Evolutionary conservation across 2,329 filamentous ascomycete species (phyloP).

Genomic region (Fusarium sp.): DNA sequence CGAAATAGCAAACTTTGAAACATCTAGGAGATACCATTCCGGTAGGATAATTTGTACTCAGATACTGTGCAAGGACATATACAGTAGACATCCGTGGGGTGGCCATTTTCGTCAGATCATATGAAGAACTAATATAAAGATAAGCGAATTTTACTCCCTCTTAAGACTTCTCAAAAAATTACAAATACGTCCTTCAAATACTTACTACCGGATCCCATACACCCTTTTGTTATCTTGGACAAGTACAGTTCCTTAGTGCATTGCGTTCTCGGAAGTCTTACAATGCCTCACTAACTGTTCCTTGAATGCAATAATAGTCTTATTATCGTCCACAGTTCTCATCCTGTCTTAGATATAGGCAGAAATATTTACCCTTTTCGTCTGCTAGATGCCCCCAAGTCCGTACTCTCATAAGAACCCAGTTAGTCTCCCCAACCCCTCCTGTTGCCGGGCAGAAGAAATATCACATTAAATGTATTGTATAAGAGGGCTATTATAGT

Average conservation of each 20-base stretch:
- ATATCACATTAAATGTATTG: too few species aligned
- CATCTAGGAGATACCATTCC: fast-evolving
- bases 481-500: too few species aligned
- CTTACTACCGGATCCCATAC: fast-evolving
- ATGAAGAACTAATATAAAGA: too few species aligned
- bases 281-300: background rate
- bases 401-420: too few species aligned
- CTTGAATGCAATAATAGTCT: fast-evolving
- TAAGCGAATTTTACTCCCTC: fast-evolving
- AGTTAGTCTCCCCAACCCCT: too few species aligned
- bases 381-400: fast-evolving
- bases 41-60: fast-evolving
- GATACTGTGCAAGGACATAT: background rate
- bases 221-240: background rate
- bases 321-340: background rate
- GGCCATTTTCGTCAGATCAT: background rate
- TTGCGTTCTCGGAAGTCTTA: background rate
- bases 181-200: fast-evolving
- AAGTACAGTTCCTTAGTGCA: background rate
- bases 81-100: fast-evolving
- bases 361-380: fast-evolving
- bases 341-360: background rate
- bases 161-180: too few species aligned
- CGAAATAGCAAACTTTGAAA: too few species aligned
- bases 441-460: background rate